Percentiles rank a stretch among this genome's conserved stretches.
Evolutionary conservation across 2,329 filamentous ascomycete species (phyloP).

Genomic region (Scedosporium minutisporum): DNA sequence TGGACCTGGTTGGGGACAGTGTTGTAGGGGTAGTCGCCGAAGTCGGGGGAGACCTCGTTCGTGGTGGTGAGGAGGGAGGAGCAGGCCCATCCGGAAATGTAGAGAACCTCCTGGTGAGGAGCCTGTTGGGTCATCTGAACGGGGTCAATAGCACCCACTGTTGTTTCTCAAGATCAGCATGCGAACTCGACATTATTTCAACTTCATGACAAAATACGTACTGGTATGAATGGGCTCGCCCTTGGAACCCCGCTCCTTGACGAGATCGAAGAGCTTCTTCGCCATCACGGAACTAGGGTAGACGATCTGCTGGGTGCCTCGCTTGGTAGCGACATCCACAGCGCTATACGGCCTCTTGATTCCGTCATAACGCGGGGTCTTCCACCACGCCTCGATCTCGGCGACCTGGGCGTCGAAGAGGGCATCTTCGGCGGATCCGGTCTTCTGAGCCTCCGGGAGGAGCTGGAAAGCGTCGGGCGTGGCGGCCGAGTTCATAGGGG

Average conservation of each 20-base stretch:
- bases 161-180: background rate
- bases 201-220: conserved; percentile 30
- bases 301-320: conserved; percentile 74
- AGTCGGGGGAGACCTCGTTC: conserved; percentile 95
- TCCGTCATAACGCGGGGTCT: conserved; percentile 69
- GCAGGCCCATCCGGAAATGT: conserved; percentile 95
- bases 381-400: conserved; percentile 87
- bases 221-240: conserved; percentile 90
- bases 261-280: conserved; percentile 81
- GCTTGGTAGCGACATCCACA: conserved; percentile 85
- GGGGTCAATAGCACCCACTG: conserved; percentile 97
- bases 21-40: conserved; percentile 98
- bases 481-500: background rate
- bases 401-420: conserved; percentile 76
- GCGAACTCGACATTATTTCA: background rate
- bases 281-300: conserved; percentile 95
- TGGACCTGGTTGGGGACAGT: conserved; percentile 98
- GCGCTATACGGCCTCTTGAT: conserved; percentile 89
- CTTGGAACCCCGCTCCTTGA: conserved; percentile 66
- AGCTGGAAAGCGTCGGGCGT: conserved; percentile 79
- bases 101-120: conserved; percentile 88
- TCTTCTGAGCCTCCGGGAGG: conserved; percentile 66
- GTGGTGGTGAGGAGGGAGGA: conserved; percentile 86
- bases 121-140: conserved; percentile 99
- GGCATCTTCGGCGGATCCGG: conserved; percentile 71